A percentile compares a stretch with the other conserved stretches of the same genome.
Evolutionary conservation across 2,329 filamentous ascomycete species (phyloP).

Genomic region (Trichoderma polysporum): DNA sequence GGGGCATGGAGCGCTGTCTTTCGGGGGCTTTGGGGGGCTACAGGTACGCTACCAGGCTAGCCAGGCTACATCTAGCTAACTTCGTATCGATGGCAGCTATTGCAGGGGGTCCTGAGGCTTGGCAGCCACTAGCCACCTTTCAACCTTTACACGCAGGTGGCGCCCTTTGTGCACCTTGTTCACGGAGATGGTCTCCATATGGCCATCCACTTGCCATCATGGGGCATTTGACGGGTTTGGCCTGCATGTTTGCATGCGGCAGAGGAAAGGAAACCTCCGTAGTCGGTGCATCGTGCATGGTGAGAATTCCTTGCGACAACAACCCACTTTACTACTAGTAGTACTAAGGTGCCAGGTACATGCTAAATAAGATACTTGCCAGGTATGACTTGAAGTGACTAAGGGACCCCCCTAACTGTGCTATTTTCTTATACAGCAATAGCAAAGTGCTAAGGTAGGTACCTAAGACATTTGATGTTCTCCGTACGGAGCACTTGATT

Average conservation of each 20-base stretch:
- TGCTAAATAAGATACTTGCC: no score
- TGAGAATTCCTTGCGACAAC: background rate
- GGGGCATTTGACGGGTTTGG: background rate
- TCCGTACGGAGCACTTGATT: no score
- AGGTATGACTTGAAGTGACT: background rate
- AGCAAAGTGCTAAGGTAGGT: no score
- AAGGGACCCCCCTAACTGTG: background rate
- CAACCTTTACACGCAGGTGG: no score
- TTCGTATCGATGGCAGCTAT: background rate
- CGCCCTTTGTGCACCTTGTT: background rate
- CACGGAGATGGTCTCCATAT: background rate
- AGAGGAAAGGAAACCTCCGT: background rate
- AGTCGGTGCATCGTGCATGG: background rate
- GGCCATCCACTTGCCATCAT: background rate
- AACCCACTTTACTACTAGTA: no score
- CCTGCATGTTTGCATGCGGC: background rate
- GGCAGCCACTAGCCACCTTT: slow-evolving; percentile 18
- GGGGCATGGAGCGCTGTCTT: background rate
- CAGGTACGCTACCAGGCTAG: background rate
- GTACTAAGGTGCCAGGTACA: no score
- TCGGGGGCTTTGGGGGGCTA: background rate
- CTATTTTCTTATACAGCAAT: background rate
- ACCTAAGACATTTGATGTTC: no score
- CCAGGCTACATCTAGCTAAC: background rate
- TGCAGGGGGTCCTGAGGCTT: background rate